phyloP scores from a whole-genome alignment of 768 basidiomycete genomes.

The Daedalea quercina region DNA sequence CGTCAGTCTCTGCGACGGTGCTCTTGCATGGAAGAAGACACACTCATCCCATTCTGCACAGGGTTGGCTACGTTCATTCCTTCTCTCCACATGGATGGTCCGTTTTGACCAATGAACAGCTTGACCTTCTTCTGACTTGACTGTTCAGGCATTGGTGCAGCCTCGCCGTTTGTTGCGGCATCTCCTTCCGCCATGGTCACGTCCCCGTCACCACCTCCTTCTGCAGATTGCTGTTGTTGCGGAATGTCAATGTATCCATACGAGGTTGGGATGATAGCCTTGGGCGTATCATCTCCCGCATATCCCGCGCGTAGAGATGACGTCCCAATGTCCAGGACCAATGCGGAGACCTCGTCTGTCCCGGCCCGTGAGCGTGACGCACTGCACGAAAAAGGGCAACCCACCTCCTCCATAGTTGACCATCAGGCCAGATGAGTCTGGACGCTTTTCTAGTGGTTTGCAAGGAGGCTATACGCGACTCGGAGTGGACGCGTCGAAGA shows the following conservation, averaged over 20 bases:
- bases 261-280: slow-evolving; percentile 82
- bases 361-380: neutral
- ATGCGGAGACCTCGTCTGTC: slow-evolving; percentile 91
- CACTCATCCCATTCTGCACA: slow-evolving; percentile 79
- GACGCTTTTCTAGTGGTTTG: no score
- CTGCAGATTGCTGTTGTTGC: slow-evolving; percentile 5
- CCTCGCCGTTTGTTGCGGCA: slow-evolving; percentile 22
- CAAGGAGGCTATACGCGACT: no score
- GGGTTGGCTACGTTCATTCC: slow-evolving; percentile 86
- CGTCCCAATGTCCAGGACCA: slow-evolving; percentile 92
- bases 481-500: neutral
- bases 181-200: slow-evolving; percentile 49
- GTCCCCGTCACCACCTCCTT: slow-evolving; percentile 38
- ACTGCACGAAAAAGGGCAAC: slow-evolving; percentile 17
- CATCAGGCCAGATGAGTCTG: slow-evolving; percentile 40
- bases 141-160: slow-evolving; percentile 30
- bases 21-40: slow-evolving; percentile 19
- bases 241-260: slow-evolving; percentile 62
- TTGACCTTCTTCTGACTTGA: slow-evolving; percentile 35
- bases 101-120: slow-evolving; percentile 80
- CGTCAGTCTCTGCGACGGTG: neutral
- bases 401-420: slow-evolving; percentile 85
- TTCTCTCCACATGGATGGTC: slow-evolving; percentile 86
- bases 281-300: slow-evolving; percentile 94
- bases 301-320: slow-evolving; percentile 91